Percentiles rank a stretch among this genome's conserved stretches.
These are phyloP conservation scores for Cladorrhinum sp. DNA, from an alignment of 2,329 filamentous ascomycete genomes.

Conservation along the genomic window DNA sequence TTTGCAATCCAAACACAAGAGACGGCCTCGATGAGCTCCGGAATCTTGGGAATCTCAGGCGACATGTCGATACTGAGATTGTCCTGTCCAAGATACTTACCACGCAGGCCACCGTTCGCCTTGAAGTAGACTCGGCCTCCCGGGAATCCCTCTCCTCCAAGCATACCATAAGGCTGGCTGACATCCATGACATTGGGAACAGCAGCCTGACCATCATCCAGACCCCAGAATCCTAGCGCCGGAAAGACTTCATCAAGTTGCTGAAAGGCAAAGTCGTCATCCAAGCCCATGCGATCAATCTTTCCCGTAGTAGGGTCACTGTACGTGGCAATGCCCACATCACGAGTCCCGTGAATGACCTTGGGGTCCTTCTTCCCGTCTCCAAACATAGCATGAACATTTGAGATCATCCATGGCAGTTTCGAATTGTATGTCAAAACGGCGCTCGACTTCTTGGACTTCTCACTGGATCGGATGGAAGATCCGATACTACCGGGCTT, in stretches of 20 bases:
- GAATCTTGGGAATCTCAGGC: conserved; percentile 73
- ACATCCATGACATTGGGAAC: conserved; percentile 87
- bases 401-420: conserved; percentile 73
- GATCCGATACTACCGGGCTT: conserved; percentile 66
- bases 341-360: conserved; percentile 79
- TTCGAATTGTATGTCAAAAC: conserved; percentile 85
- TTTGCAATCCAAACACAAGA: conserved; percentile 90
- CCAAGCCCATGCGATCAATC: conserved; percentile 76
- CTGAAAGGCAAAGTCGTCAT: conserved; percentile 69
- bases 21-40: conserved; percentile 66
- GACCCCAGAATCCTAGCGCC: conserved; percentile 70
- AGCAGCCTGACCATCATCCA: conserved; percentile 75
- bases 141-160: conserved; percentile 83
- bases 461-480: conserved; percentile 44
- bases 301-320: conserved; percentile 77
- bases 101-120: conserved; percentile 68
- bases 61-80: conserved; percentile 59
- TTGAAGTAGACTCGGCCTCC: conserved; percentile 79
- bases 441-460: conserved; percentile 61
- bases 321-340: conserved; percentile 71
- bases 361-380: conserved; percentile 70
- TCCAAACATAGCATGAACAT: conserved; percentile 73
- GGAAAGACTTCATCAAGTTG: conserved; percentile 78
- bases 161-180: conserved; percentile 77
- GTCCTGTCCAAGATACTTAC: conserved; percentile 66